Evolutionary conservation across 441 rosid species (phyloP).

Genomic region (Erodium texanum): DNA sequence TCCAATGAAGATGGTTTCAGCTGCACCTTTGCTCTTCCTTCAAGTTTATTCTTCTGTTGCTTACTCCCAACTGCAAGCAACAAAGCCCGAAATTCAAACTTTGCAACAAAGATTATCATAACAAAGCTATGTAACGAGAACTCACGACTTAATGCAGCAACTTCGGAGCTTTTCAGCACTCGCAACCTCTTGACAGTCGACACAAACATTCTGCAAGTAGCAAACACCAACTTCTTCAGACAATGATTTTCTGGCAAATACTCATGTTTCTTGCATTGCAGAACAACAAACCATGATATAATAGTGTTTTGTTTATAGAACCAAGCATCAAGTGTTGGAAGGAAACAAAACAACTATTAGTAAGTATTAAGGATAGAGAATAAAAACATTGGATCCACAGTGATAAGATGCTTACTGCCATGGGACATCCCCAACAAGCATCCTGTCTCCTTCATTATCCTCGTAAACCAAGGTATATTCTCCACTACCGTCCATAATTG

Average conservation of each 20-base stretch:
- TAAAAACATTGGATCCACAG: too few relatives aligned
- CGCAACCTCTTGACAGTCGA: conserved; percentile 70
- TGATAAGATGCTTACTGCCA: conserved; percentile 46
- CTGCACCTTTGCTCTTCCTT: background rate
- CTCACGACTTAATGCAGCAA: conserved; percentile 53
- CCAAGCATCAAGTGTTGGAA: too few relatives aligned
- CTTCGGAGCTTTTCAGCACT: conserved; percentile 58
- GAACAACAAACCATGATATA: too few relatives aligned
- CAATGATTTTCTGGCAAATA: too few relatives aligned
- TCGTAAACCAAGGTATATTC: conserved; percentile 61
- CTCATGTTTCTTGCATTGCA: too few relatives aligned
- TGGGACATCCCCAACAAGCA: conserved; percentile 72
- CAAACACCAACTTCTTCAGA: background rate
- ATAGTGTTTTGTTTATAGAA: too few relatives aligned
- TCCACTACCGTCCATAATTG: conserved; percentile 31
- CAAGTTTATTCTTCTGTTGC: background rate
- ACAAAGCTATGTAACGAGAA: background rate
- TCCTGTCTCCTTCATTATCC: conserved; percentile 69
- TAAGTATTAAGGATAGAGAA: too few relatives aligned
- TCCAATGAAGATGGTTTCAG: too few relatives aligned
- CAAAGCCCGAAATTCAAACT: too few relatives aligned
- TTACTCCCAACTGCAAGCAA: conserved; percentile 1
- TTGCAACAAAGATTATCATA: background rate
- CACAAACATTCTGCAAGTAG: conserved; percentile 57
- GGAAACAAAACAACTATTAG: too few relatives aligned